Evolutionary conservation across 1,139 yeast species (phyloP).

Genomic region (Chernovozyma aurita): DNA sequence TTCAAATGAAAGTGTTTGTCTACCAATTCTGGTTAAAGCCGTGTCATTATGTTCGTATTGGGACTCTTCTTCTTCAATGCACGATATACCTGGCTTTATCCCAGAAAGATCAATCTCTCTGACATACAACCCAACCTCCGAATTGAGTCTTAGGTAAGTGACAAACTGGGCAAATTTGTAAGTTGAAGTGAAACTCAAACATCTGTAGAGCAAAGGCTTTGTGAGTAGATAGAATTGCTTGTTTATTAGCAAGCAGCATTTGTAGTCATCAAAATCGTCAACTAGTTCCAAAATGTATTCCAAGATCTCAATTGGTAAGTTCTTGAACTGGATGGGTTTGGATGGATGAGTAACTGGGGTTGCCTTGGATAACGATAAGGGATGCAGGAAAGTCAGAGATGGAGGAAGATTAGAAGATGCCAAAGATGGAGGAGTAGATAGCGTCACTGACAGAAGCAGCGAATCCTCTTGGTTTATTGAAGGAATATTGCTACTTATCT

Average conservation of each 20-base stretch:
- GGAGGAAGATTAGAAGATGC: background rate
- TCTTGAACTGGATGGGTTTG: slow-evolving; percentile 14
- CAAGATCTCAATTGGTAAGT: slow-evolving; percentile 34
- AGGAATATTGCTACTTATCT: slow-evolving; percentile 6
- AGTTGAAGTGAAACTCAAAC: slow-evolving; percentile 58
- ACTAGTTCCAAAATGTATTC: slow-evolving; percentile 29
- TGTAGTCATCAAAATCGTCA: slow-evolving; percentile 22
- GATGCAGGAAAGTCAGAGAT: slow-evolving; percentile 6
- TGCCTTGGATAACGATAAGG: slow-evolving; percentile 3
- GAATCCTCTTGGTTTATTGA: slow-evolving; percentile 1
- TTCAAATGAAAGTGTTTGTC: background rate
- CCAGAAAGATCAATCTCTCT: slow-evolving; percentile 54
- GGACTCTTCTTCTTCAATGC: slow-evolving; percentile 23
- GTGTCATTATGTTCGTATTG: slow-evolving; percentile 13
- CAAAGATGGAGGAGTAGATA: background rate
- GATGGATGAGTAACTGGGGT: slow-evolving; percentile 6
- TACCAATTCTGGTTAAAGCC: background rate
- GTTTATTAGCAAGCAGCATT: slow-evolving; percentile 45
- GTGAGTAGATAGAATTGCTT: slow-evolving; percentile 47
- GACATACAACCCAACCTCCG: slow-evolving; percentile 53
- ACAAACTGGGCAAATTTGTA: slow-evolving; percentile 78
- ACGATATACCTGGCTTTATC: slow-evolving; percentile 44
- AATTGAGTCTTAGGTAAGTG: slow-evolving; percentile 52
- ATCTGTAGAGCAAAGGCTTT: slow-evolving; percentile 49
- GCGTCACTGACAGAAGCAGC: background rate